phyloP scores from a whole-genome alignment of 176 grass and related monocot species.

The Rhipidocladum racemiflorum region DNA sequence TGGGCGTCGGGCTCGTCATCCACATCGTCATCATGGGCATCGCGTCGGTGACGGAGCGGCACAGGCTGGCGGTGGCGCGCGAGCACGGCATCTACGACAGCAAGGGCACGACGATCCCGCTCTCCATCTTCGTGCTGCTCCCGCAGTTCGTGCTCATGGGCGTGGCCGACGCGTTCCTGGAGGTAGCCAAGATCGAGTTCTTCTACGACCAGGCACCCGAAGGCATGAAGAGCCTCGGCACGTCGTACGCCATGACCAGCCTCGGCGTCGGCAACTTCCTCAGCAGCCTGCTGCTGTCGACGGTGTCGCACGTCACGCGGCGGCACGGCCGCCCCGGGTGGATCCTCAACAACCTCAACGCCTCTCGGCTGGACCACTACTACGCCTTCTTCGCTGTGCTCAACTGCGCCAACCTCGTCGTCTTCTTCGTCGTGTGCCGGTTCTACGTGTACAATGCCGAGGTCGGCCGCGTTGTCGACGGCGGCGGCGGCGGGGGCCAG shows the following conservation, averaged over 20 bases:
- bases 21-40: conserved; percentile 84
- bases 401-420: conserved; percentile 61
- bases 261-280: conserved; percentile 86
- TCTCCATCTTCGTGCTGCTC: conserved; percentile 74
- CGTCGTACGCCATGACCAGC: conserved; percentile 76
- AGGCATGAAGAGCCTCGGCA: conserved; percentile 92
- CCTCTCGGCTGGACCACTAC: conserved; percentile 79
- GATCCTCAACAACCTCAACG: conserved; percentile 89
- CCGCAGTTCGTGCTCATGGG: conserved; percentile 93
- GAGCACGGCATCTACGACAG: conserved; percentile 56
- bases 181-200: conserved; percentile 92
- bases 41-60: conserved; percentile 63
- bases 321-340: conserved; percentile 50
- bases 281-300: conserved; percentile 67
- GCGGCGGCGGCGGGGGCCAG: neutral
- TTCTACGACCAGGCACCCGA: conserved; percentile 94
- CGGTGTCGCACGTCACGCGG: conserved; percentile 53
- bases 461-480: conserved; percentile 20
- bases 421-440: conserved; percentile 63
- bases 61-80: conserved; percentile 47
- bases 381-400: conserved; percentile 74
- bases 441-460: conserved; percentile 77
- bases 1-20: conserved; percentile 67
- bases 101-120: conserved; percentile 50
- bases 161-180: conserved; percentile 75